These are phyloP conservation scores for Cutaneotrichosporon mucoides DNA, from an alignment of 1,284 basidiomycete genomes.

Conservation along the genomic window DNA sequence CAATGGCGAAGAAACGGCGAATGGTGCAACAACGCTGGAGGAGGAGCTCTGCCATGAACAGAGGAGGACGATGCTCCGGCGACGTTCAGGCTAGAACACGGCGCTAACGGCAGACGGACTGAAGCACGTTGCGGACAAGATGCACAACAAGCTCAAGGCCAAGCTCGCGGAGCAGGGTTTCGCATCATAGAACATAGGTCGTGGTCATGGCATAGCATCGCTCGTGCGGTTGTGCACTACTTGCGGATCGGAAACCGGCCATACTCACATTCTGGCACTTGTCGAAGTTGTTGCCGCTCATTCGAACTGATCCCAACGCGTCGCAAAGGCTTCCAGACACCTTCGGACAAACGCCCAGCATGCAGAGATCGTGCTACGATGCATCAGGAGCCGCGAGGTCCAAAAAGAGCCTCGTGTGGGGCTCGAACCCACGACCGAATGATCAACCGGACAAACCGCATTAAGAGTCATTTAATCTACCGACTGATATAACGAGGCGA, in stretches of 20 bases:
- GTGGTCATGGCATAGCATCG: conserved; percentile 2
- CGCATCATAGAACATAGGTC: background rate
- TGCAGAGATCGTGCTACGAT: background rate
- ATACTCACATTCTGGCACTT: background rate
- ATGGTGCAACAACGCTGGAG: background rate
- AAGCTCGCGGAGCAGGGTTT: background rate
- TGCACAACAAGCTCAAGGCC: background rate
- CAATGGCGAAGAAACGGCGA: background rate
- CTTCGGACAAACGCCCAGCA: no score
- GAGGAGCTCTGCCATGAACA: background rate
- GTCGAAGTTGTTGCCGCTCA: background rate
- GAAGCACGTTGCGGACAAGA: background rate
- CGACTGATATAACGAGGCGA: conserved; percentile 1
- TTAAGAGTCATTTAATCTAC: conserved; percentile 2
- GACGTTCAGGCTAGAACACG: background rate
- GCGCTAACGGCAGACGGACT: conserved; percentile 1
- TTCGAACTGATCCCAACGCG: no score
- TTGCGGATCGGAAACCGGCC: background rate
- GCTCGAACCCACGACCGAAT: conserved; percentile 10
- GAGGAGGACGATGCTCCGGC: background rate
- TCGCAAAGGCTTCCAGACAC: background rate
- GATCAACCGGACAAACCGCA: conserved; percentile 3
- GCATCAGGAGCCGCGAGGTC: background rate
- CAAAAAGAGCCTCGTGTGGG: conserved; percentile 8
- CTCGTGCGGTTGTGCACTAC: background rate